Base-by-base conservation (phyloP, 345 rosid species). In the Moricandia moricandioides region DNA sequence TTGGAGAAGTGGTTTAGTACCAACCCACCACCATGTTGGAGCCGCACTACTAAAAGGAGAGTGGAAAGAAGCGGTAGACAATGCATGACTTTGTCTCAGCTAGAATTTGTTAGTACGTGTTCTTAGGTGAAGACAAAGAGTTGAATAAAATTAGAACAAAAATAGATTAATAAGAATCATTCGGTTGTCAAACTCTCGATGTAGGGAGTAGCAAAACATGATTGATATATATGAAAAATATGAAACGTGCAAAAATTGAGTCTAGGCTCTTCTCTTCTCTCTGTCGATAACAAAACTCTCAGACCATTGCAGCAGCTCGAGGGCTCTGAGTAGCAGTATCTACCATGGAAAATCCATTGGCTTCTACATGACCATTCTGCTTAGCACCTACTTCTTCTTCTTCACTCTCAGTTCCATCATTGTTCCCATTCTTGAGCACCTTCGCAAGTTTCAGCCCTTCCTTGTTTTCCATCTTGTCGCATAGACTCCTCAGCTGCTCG, bases 401-500 rank as follows among this genome's bases (percentile, higher is more conserved):
- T 52, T 61, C 63, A 39, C 11, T 30, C 74, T 54, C 74, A 55
- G 21, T 1, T 18, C 39, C 70, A 62, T 69, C 79, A 18, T 33
- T 33, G 16, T 35, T 63, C 21, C 74, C 59, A 54, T 82, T 85
- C 80, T 81, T 83, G 70, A 95, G 76, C 59, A 85, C 67, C 72
- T 82, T 82, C 45, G 98, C 99, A 72, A 71, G 72, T 21, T 82
- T 91, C 10, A 74, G 3, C 26, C 81, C 88, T 72, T 86, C 88
- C 78, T 80, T 85, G 31, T 80, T 83, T 45, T 88, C 92, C 86
- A 95, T 82, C 70, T 81, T 85, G 62, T 84, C 89, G 69, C 99
- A 92, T 33, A 95, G 62, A 54, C 62, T 81, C 81, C 83, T 82
- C 73, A 95, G 82, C 68, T 83, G 84, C 79, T 88, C 89, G 3